Percentiles rank a stretch among this genome's conserved stretches.
Conservation (phyloP, 2,329 filamentous ascomycete genomes). For the Exophiala spinifera region DNA sequence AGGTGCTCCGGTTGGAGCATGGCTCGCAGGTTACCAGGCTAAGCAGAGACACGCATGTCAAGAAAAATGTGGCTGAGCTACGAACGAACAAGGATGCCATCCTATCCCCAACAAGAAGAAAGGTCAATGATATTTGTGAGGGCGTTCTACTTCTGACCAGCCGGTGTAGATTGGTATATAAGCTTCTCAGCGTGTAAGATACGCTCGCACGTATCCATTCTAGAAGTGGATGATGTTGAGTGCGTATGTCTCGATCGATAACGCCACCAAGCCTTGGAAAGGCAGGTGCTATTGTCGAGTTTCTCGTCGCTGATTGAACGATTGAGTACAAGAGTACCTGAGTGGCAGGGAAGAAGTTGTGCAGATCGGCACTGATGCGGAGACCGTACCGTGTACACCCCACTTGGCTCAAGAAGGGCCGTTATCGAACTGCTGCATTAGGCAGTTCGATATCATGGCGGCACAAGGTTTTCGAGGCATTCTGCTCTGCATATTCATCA, state of each 20-base stretch:
- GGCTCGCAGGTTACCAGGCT: constrained; percentile 2
- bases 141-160: no score
- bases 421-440: constrained; percentile 19
- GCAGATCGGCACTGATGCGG: neutral
- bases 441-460: constrained; percentile 15
- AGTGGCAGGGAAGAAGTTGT: neutral
- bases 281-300: neutral
- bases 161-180: neutral
- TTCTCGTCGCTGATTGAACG: neutral
- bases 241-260: neutral
- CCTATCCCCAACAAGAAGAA: no score
- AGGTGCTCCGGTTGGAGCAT: constrained; percentile 18
- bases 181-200: neutral
- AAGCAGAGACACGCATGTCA: constrained; percentile 7
- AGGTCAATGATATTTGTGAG: no score
- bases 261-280: neutral
- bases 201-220: neutral
- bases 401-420: constrained; percentile 3
- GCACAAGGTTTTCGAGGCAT: neutral
- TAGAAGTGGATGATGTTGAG: neutral
- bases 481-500: neutral
- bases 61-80: neutral
- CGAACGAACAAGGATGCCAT: no score
- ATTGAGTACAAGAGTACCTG: neutral
- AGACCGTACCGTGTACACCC: constrained; percentile 1